A percentile compares a stretch with the other conserved stretches of the same genome.
Evolutionary conservation across 140 eudicot species (phyloP).

Genomic region (Senecio squalidus): DNA sequence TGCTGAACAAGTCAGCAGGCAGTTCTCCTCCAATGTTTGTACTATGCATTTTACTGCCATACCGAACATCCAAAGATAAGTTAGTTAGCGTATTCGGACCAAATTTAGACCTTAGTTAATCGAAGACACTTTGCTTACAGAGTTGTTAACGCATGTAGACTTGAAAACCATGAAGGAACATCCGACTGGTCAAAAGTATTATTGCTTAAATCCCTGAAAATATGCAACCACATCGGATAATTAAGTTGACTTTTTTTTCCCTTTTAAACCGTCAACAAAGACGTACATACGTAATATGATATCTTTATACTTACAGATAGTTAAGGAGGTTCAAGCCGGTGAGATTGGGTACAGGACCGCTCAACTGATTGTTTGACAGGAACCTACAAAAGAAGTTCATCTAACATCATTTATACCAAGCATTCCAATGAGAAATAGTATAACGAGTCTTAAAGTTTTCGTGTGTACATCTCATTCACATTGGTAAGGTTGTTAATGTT

Average conservation of each 20-base stretch:
- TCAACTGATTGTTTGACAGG: conserved; percentile 47
- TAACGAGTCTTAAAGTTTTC: not conserved
- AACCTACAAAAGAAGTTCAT: conserved; percentile 21
- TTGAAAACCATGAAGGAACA: conserved; percentile 59
- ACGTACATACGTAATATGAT: not conserved
- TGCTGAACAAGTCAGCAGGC: conserved; percentile 37
- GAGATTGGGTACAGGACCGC: conserved; percentile 52
- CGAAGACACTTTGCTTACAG: conserved; percentile 37
- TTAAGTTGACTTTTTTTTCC: not conserved
- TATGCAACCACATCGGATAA: not conserved
- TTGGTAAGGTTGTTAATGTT: conserved; percentile 46
- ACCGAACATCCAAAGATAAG: not conserved
- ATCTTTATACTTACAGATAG: conserved; percentile 51
- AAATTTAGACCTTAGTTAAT: not conserved
- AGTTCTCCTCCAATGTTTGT: conserved; percentile 36
- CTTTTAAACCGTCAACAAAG: not conserved
- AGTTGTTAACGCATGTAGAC: conserved; percentile 58
- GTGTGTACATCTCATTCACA: conserved; percentile 38
- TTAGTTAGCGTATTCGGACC: not conserved
- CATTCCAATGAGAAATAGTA: not conserved
- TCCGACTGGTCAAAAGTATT: conserved; percentile 49
- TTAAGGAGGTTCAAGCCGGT: conserved; percentile 59
- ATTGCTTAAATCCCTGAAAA: conserved; percentile 78
- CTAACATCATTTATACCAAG: not conserved
- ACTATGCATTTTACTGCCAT: conserved; percentile 34